A percentile compares a stretch with the other conserved stretches of the same genome.
These are phyloP conservation scores for Porodaedalea pini DNA, from an alignment of 1,284 basidiomycete genomes.

Conservation along the genomic window DNA sequence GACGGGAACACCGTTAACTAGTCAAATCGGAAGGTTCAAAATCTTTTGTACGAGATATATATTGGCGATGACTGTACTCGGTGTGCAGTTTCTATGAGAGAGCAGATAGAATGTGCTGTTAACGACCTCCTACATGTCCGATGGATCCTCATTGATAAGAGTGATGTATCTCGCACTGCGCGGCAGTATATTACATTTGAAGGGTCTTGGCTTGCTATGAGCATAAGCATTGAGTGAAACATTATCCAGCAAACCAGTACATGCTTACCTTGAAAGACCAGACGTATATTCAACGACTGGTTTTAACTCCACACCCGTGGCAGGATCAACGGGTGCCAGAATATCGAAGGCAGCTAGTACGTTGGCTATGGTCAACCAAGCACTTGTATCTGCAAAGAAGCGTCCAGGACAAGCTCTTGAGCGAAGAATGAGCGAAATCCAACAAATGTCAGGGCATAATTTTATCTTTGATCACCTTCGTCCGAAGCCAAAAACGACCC, in stretches of 20 bases:
- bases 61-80: no score
- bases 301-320: slow-evolving; percentile 1
- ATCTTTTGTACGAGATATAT: no score
- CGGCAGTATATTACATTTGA: slow-evolving; percentile 6
- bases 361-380: slow-evolving; percentile 24
- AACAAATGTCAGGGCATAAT: not conserved
- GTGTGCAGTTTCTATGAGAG: no score
- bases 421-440: not conserved
- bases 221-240: not conserved
- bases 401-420: slow-evolving; percentile 24
- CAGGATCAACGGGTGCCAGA: slow-evolving; percentile 5
- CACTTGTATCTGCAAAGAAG: slow-evolving; percentile 19
- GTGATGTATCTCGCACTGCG: slow-evolving; percentile 8
- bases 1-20: not conserved
- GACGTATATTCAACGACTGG: slow-evolving; percentile 9
- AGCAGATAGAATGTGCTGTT: not conserved
- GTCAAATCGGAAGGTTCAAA: no score
- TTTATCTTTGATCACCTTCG: slow-evolving; percentile 4
- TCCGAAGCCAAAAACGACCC: slow-evolving; percentile 19
- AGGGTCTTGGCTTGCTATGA: slow-evolving; percentile 10
- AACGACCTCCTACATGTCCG: not conserved
- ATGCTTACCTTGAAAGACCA: slow-evolving; percentile 10
- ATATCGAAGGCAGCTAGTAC: slow-evolving; percentile 26
- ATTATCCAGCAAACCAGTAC: not conserved
- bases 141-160: not conserved